Conservation (phyloP, 306 rosid species). For the Cucurbita moschata region DNA sequence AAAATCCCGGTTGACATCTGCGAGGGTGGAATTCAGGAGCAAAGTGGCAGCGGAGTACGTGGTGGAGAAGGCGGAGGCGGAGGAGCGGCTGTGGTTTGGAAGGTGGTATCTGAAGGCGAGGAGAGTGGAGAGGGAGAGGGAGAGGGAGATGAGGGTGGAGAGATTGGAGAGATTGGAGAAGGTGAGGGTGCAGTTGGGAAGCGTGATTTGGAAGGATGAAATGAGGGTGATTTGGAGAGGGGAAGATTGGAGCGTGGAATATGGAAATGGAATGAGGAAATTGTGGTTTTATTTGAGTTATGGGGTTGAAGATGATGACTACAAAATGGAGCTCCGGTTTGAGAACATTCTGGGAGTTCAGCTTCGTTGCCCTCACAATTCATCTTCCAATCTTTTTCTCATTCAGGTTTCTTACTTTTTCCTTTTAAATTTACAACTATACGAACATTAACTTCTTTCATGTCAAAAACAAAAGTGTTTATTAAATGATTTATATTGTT, state of each 20-base stretch:
- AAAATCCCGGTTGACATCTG: conserved; percentile 12
- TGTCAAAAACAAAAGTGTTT: too few species aligned
- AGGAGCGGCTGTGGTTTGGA: neutral
- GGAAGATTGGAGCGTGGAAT: conserved; percentile 19
- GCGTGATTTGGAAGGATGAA: conserved; percentile 19
- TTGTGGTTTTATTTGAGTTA: conserved; percentile 18
- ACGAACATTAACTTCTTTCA: too few species aligned
- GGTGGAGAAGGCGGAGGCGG: conserved; percentile 5
- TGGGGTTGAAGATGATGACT: conserved; percentile 9
- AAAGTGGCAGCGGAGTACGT: conserved; percentile 13
- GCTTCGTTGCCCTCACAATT: conserved; percentile 12
- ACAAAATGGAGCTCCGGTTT: conserved; percentile 27
- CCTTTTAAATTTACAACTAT: too few species aligned
- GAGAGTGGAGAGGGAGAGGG: too few species aligned
- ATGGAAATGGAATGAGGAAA: conserved; percentile 15
- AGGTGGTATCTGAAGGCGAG: conserved; percentile 3
- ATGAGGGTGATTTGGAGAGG: conserved; percentile 35
- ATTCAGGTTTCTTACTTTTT: conserved; percentile 25
- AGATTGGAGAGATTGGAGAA: conserved; percentile 6
- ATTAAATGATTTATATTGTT: too few species aligned
- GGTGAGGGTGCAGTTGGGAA: conserved; percentile 22
- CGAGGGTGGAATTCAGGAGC: conserved; percentile 23
- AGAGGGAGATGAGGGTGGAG: neutral
- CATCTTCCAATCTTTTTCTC: conserved; percentile 16
- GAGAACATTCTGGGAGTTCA: conserved; percentile 29